Percentiles rank a stretch among this genome's conserved stretches.
These are phyloP conservation scores for Rhizophora mangle DNA, from an alignment of 345 rosid genomes.

Conservation along the genomic window DNA sequence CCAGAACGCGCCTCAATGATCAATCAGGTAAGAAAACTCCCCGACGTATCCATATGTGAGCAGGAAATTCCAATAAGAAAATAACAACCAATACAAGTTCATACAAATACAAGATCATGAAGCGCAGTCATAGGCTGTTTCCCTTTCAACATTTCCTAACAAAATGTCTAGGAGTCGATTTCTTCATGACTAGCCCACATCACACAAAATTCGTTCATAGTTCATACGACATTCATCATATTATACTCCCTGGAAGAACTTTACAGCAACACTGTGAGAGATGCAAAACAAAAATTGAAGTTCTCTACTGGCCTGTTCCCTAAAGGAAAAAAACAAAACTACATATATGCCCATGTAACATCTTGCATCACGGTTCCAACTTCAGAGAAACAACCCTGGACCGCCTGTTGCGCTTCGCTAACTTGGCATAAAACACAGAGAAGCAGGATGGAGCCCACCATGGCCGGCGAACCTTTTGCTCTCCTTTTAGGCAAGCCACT, in stretches of 20 bases:
- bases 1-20: too few relatives aligned
- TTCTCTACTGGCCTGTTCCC: conserved; percentile 28
- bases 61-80: too few relatives aligned
- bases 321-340: conserved; percentile 43
- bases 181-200: conserved; percentile 13
- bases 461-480: conserved; percentile 87
- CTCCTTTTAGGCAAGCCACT: conserved; percentile 99
- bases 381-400: conserved; percentile 94
- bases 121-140: not conserved
- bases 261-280: conserved; percentile 26
- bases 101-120: not conserved
- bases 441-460: conserved; percentile 99
- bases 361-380: conserved; percentile 78
- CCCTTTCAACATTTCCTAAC: not conserved
- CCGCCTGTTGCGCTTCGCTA: conserved; percentile 90
- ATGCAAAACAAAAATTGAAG: conserved; percentile 24
- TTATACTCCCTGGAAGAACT: conserved; percentile 40
- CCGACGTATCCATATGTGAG: too few relatives aligned
- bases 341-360: conserved; percentile 47
- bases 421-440: conserved; percentile 72
- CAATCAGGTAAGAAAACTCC: too few relatives aligned
- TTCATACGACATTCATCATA: conserved; percentile 4
- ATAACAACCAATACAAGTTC: not conserved
- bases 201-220: conserved; percentile 13
- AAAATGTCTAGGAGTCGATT: not conserved